phyloP scores from a whole-genome alignment of 2,329 filamentous ascomycete species.

The Pseudogymnoascus destructans region DNA sequence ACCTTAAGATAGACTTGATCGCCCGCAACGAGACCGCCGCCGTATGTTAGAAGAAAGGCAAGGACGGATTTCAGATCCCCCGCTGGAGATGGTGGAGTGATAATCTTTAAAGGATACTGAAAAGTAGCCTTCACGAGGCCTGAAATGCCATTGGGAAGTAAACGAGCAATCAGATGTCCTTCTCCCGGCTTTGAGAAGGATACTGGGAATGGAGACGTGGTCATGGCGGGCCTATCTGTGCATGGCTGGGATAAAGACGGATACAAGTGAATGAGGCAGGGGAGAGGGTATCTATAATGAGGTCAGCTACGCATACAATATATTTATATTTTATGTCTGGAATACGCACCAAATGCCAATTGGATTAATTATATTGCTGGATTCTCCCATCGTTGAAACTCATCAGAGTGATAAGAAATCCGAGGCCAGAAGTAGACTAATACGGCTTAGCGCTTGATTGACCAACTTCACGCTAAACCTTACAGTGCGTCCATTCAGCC shows the following conservation, averaged over 20 bases:
- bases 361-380: neutral
- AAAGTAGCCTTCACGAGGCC: slow-evolving; percentile 66
- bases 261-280: neutral
- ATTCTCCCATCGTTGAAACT: neutral
- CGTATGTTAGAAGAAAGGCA: slow-evolving; percentile 86
- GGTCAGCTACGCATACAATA: neutral
- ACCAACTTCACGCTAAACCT: neutral
- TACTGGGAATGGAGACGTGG: slow-evolving; percentile 34
- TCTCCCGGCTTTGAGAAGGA: slow-evolving; percentile 64
- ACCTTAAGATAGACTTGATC: slow-evolving; percentile 59
- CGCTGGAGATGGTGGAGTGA: slow-evolving; percentile 57
- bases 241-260: slow-evolving; percentile 18
- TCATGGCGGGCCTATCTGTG: slow-evolving; percentile 17
- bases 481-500: slow-evolving; percentile 1
- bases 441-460: neutral
- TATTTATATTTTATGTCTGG: neutral
- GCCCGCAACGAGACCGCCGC: slow-evolving; percentile 80
- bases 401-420: neutral
- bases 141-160: slow-evolving; percentile 58
- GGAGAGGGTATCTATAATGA: neutral
- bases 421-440: neutral
- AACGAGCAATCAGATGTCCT: slow-evolving; percentile 60
- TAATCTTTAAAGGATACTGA: slow-evolving; percentile 89
- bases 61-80: slow-evolving; percentile 54
- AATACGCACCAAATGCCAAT: neutral